A percentile compares a stretch with the other conserved stretches of the same genome.
Conservation (phyloP, 148 eudicot genomes). For the Dysphania ambrosioides region DNA sequence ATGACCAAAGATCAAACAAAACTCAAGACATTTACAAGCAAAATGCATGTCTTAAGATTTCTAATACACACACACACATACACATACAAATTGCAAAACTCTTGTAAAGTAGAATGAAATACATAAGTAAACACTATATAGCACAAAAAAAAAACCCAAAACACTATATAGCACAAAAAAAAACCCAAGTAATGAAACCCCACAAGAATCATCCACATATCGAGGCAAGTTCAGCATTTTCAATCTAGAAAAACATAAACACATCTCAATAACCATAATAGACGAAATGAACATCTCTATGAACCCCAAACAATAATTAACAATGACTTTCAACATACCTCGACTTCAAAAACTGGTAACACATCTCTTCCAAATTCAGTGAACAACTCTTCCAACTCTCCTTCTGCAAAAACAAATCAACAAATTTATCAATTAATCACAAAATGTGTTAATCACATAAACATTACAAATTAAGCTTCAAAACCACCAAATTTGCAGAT, state of each 20-base stretch:
- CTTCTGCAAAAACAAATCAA: slow-evolving; percentile 36
- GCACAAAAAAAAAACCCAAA: neutral
- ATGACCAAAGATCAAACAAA: too few species aligned
- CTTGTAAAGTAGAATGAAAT: neutral
- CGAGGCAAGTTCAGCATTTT: neutral
- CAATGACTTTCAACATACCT: slow-evolving; percentile 34
- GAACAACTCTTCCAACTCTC: slow-evolving; percentile 45
- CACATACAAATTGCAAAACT: neutral
- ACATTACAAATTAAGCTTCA: too few species aligned
- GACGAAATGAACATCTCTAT: neutral
- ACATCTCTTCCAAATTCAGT: slow-evolving; percentile 55
- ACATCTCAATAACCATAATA: neutral
- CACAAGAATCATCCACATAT: neutral
- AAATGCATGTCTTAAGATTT: neutral
- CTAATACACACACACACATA: neutral
- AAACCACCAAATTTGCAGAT: neutral
- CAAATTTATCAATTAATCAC: too few species aligned
- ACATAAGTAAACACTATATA: neutral
- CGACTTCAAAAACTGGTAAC: slow-evolving; percentile 34
- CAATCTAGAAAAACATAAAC: neutral
- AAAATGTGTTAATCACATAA: neutral
- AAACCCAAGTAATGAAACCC: neutral
- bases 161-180: too few species aligned
- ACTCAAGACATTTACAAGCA: neutral
- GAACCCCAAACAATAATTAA: neutral